Percentiles rank a stretch among this genome's conserved stretches.
Evolutionary conservation across 176 grass and related monocot species (phyloP).

Genomic region (Carex myosuroides): DNA sequence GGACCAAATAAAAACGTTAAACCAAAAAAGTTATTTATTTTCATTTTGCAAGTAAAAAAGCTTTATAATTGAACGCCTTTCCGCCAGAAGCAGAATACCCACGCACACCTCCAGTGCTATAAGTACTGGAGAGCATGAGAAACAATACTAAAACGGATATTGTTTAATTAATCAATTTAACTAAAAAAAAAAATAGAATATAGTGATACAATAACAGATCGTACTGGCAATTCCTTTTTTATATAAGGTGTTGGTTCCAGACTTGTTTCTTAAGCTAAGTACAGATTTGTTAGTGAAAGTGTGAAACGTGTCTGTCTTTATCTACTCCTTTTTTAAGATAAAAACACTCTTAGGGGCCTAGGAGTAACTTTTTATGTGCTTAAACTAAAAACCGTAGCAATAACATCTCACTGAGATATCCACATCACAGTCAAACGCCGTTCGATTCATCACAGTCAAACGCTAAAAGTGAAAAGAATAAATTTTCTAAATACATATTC

Average conservation of each 20-base stretch:
- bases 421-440: not conserved
- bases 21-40: not conserved
- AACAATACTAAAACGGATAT: not conserved
- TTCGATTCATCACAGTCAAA: not conserved
- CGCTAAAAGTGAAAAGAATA: not conserved
- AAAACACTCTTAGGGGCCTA: slow-evolving; percentile 2
- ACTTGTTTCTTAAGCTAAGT: slow-evolving; percentile 28
- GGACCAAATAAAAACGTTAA: not conserved
- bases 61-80: not conserved
- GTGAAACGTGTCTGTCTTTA: slow-evolving; percentile 6
- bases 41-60: not conserved
- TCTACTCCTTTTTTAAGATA: not conserved
- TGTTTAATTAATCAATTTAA: not conserved
- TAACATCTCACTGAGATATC: not conserved
- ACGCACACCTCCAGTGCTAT: not conserved
- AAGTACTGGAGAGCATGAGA: not conserved
- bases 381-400: not conserved
- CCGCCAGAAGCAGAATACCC: not conserved
- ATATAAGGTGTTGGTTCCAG: slow-evolving; percentile 19
- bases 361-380: not conserved
- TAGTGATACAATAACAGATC: slow-evolving; percentile 7
- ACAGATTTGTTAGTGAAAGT: slow-evolving; percentile 13
- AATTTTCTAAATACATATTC: not conserved
- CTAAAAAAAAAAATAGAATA: not conserved
- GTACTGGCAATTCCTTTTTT: slow-evolving; percentile 7